phyloP scores from a whole-genome alignment of 768 basidiomycete genomes.

The Cystobasidium ongulense region DNA sequence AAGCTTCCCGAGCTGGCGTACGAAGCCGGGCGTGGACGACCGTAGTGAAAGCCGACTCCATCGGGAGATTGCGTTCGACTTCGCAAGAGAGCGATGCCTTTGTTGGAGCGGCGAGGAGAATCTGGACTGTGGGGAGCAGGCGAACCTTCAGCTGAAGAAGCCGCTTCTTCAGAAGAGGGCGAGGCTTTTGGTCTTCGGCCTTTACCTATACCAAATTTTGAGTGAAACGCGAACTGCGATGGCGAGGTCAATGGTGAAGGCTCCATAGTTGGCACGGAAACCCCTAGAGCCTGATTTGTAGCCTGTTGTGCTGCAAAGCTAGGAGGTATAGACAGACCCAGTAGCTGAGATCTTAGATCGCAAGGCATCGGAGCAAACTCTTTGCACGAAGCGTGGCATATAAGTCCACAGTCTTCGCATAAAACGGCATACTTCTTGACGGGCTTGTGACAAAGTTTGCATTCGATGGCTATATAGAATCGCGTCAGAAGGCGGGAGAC shows the following conservation, averaged over 20 bases:
- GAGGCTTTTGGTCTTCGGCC: background rate
- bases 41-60: background rate
- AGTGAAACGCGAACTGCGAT: slow-evolving; percentile 25
- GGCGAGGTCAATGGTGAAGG: slow-evolving; percentile 22
- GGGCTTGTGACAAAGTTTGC: slow-evolving; percentile 68
- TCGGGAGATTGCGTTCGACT: slow-evolving; percentile 1
- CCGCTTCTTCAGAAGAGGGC: background rate
- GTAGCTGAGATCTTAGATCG: slow-evolving; percentile 37
- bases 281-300: background rate
- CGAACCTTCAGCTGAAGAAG: background rate
- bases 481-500: background rate
- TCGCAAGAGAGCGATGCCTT: slow-evolving; percentile 6
- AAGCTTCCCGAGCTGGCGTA: slow-evolving; percentile 20
- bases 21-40: slow-evolving; percentile 8
- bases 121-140: background rate
- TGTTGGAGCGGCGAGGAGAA: background rate
- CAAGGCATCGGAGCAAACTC: slow-evolving; percentile 34
- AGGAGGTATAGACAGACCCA: slow-evolving; percentile 3
- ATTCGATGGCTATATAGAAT: slow-evolving; percentile 60
- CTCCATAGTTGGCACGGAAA: slow-evolving; percentile 12
- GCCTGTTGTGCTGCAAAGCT: background rate
- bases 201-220: slow-evolving; percentile 27
- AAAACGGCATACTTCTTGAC: slow-evolving; percentile 77
- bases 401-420: slow-evolving; percentile 80
- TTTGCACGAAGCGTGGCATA: slow-evolving; percentile 54